These are phyloP conservation scores for Entomortierella chlamydospora DNA, from an alignment of 192 early-diverging fungal genomes.

Conservation along the genomic window DNA sequence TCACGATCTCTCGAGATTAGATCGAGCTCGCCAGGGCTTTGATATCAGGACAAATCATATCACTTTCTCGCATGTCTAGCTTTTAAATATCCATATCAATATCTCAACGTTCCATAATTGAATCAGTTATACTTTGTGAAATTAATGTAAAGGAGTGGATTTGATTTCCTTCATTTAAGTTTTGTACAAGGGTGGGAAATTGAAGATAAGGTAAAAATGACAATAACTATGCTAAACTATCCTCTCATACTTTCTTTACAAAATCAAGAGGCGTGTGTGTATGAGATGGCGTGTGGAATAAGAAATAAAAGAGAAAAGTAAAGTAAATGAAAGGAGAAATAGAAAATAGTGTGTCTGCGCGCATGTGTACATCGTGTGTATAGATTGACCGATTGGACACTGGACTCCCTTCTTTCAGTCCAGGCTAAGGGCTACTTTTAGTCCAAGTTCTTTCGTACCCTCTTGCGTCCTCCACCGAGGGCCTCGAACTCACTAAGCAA, in stretches of 20 bases:
- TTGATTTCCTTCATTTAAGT: background rate
- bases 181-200: constrained; percentile 1
- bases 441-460: constrained; percentile 24
- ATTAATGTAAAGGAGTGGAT: no score
- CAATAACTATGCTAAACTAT: constrained; percentile 6
- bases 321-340: background rate
- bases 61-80: no score
- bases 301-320: background rate
- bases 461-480: constrained; percentile 33
- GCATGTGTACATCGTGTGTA: no score
- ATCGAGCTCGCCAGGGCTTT: no score
- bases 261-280: background rate
- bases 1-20: no score
- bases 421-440: background rate
- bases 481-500: constrained; percentile 28
- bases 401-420: no score
- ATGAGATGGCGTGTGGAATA: background rate
- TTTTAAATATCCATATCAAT: no score
- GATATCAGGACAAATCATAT: no score
- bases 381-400: no score
- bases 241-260: background rate
- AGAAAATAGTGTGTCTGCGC: no score
- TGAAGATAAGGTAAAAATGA: background rate
- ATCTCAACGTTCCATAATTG: no score
- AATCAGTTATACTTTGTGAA: no score